phyloP scores from a whole-genome alignment of 2,329 filamentous ascomycete species.

The Hortaea sp. region DNA sequence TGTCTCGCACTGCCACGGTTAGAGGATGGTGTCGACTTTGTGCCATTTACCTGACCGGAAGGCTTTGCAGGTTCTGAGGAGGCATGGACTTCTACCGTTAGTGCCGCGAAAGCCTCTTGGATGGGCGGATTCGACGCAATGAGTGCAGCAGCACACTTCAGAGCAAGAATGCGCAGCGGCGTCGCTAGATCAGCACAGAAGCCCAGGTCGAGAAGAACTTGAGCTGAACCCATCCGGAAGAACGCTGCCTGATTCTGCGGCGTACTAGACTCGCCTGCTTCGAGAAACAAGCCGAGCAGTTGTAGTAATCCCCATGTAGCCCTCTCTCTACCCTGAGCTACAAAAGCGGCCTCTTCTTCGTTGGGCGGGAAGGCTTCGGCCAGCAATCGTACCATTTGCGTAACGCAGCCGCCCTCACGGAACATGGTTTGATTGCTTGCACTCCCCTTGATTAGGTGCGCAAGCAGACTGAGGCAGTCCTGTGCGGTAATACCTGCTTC shows the following conservation, averaged over 20 bases:
- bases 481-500: constrained; percentile 83
- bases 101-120: constrained; percentile 81
- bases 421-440: constrained; percentile 89
- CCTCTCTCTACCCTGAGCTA: constrained; percentile 59
- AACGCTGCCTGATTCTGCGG: constrained; percentile 76
- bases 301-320: constrained; percentile 86
- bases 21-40: constrained; percentile 12
- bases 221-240: constrained; percentile 70
- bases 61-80: constrained; percentile 2
- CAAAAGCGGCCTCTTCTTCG: constrained; percentile 13
- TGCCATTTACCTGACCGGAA: constrained; percentile 16
- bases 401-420: constrained; percentile 76
- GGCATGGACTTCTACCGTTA: constrained; percentile 52
- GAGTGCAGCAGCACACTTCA: constrained; percentile 77
- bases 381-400: constrained; percentile 56
- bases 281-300: constrained; percentile 76
- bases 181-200: constrained; percentile 65
- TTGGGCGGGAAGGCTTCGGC: constrained; percentile 44
- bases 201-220: constrained; percentile 69
- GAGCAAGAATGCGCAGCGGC: constrained; percentile 75
- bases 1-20: constrained; percentile 16
- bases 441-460: constrained; percentile 80
- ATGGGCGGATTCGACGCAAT: constrained; percentile 70
- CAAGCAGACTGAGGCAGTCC: constrained; percentile 82
- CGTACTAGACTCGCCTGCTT: constrained; percentile 69